Conservation (phyloP, 805 yeast genomes). For the Starmerella ratchasimensis region DNA sequence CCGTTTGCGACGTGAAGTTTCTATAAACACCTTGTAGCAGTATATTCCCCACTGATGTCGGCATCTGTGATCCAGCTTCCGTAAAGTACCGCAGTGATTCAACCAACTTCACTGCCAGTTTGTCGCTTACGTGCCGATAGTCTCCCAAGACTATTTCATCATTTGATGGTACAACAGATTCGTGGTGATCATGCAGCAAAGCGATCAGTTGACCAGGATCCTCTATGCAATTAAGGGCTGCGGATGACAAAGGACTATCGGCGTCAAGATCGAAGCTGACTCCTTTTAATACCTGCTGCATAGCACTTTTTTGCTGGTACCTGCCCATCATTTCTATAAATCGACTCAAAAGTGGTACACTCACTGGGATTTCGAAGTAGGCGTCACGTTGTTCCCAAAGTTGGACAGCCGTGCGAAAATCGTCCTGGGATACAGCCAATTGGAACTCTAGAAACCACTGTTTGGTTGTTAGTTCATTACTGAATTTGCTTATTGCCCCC, state of each 20-base stretch:
- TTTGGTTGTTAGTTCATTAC: too few relatives aligned
- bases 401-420: slow-evolving; percentile 3
- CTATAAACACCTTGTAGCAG: slow-evolving; percentile 13
- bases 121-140: slow-evolving; percentile 9
- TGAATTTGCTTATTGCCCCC: too few relatives aligned
- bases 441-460: slow-evolving; percentile 8
- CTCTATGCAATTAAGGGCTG: slow-evolving; percentile 7
- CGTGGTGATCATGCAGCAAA: background rate
- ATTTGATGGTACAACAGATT: background rate
- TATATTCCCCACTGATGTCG: slow-evolving; percentile 6
- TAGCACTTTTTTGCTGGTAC: slow-evolving; percentile 4
- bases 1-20: slow-evolving; percentile 12
- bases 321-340: slow-evolving; percentile 9
- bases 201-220: background rate
- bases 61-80: background rate
- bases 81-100: background rate
- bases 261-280: slow-evolving; percentile 3
- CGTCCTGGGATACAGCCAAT: background rate
- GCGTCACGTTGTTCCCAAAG: slow-evolving; percentile 5
- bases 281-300: slow-evolving; percentile 1
- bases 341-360: background rate
- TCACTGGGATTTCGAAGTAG: background rate
- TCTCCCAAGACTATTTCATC: slow-evolving; percentile 6
- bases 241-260: slow-evolving; percentile 6
- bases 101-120: slow-evolving; percentile 6